Base-by-base conservation (phyloP, 495 filamentous ascomycete genomes). In the Friedmanniomyces endolithicus region DNA sequence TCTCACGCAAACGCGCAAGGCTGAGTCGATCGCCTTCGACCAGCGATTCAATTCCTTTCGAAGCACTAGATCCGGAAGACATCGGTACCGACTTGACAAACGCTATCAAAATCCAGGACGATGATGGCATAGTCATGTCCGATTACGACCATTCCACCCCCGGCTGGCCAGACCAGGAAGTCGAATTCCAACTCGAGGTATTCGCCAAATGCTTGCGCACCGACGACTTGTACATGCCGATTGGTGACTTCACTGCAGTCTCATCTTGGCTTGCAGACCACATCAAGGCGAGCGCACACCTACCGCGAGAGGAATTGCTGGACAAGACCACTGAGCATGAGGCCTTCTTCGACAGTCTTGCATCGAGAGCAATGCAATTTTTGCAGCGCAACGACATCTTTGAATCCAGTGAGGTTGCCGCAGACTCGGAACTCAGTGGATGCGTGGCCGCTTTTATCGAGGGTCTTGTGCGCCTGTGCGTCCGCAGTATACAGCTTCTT, bases 41-140 rank as follows among this genome's bases (percentile, higher is more conserved):
- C 11, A 61, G 58, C 43, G 64, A 61, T 44, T 52, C 59, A 0
- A 58, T 67, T 14, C 24, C 61, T 2, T 58, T 68, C 41, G 64
- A 68, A 49, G 52, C 49, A 12, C 17, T 48, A 31, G 58, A 44
- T 11, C 62, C 55, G 11, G 67, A 66, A 44, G 61, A 63, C 19
- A 53, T 65, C 50, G 59, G 49, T 27, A 49, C 59, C 25, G 57
- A 54, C 39, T 41, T 45, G 11, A 56, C 29, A 17, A 47, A 46
- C 40, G 53, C 53, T 23, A 62, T 66, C 22, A 44, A 58, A 22
- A 58, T 66, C 35, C 53, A 64, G 11, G 55, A 55, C 34, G 61
- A 62, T 14, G 34, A 41, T 27, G 11, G 37, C 11, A 39, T 27
- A 23, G 24, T 4, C 35, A 55, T 55, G 52, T 27, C 19, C 16